Evolutionary conservation across 805 yeast genomes (phyloP), one percentile per base, ranked within the genome.

Genomic region (Metschnikowia kunwiensis): DNA sequence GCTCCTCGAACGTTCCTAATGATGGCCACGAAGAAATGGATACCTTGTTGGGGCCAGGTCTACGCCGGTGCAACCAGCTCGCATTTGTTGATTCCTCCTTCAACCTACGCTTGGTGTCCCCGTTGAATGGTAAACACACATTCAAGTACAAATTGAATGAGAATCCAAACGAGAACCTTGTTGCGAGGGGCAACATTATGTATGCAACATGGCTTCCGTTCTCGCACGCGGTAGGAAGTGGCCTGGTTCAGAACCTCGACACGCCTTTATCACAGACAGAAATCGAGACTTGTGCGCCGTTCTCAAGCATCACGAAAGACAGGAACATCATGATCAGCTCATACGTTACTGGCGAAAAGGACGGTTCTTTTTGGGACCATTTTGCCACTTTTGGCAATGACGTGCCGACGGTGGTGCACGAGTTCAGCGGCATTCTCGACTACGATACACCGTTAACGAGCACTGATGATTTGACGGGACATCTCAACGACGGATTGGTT

Each of bases 201-300:
- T 34, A 27, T 24, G 13, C 30, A 11, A 30, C 26, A n/a, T 36
- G 42, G 40, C 20, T n/a, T n/a, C 45, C 45, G 5, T 21, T 41
- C 23, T 20, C 28, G 10, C 14, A 33, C 22, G 22, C 25, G 5
- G 24, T 18, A 13, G 22, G 16, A 5, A 8, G 20, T 3, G 16
- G 21, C 13, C 18, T 22, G 18, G 22, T 29, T n/a, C 29, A 33
- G 18, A 21, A 7, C 13, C 24, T 34, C 16, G 47, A 43, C 10
- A 39, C 44, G 3, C 73, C 74, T 3, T 52, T 76, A 20, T 68
- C 77, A 0, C 72, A 74, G 39, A 70, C 77, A 21, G 82, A 77
- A 50, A 70, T 78, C 36, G 82, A 77, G 45, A 74, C 82, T 0
- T 70, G 79, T 42, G 55, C 53, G 15, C 71, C 72, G 5, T 64